Percentiles rank a stretch among this genome's conserved stretches.
Evolutionary conservation across 768 basidiomycete species (phyloP).

Genomic region (Auriscalpium vulgare): DNA sequence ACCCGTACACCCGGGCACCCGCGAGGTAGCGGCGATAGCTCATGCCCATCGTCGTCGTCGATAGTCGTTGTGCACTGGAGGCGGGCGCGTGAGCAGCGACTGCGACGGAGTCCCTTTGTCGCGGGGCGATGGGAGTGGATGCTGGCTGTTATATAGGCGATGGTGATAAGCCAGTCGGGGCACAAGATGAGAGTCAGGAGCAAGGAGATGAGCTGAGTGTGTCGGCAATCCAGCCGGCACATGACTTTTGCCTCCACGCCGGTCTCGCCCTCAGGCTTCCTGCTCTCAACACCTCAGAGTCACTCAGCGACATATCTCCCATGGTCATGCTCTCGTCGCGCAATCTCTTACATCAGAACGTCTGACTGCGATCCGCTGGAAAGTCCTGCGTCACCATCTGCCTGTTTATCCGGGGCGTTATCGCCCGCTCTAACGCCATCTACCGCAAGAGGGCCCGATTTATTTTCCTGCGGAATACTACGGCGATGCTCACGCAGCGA

Average conservation of each 20-base stretch:
- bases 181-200: background rate
- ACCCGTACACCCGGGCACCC: slow-evolving; percentile 83
- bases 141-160: slow-evolving; percentile 7
- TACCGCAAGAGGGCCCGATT: background rate
- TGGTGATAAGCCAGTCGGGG: slow-evolving; percentile 1
- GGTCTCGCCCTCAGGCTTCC: too few species aligned
- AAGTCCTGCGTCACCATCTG: too few species aligned
- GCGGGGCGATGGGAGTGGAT: background rate
- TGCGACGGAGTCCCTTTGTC: background rate
- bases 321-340: too few species aligned
- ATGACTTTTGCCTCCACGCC: too few species aligned
- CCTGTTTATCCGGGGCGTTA: background rate
- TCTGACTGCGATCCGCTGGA: too few species aligned
- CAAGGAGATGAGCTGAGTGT: background rate
- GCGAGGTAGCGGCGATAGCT: slow-evolving; percentile 81
- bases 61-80: background rate
- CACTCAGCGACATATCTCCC: too few species aligned
- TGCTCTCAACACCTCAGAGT: too few species aligned
- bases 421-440: background rate
- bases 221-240: too few species aligned
- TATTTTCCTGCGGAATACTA: background rate
- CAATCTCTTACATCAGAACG: too few species aligned
- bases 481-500: too few species aligned
- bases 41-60: slow-evolving; percentile 62
- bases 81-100: background rate